Percentiles rank a stretch among this genome's conserved stretches.
phyloP scores from a whole-genome alignment of 148 eudicot species.

The Polygonum aviculare region DNA sequence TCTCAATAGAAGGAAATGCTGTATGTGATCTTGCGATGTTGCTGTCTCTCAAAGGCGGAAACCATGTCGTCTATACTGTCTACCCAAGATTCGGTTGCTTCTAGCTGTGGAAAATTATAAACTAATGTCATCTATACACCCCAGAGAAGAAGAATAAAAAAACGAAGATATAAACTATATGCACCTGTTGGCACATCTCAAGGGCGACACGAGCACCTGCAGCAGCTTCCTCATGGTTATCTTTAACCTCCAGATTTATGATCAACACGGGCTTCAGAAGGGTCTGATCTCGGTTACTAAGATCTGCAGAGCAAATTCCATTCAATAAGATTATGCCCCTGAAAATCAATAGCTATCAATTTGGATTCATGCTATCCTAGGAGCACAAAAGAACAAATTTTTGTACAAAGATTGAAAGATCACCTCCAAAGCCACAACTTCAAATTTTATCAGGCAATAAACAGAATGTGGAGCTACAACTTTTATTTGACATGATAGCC shows the following conservation, averaged over 20 bases:
- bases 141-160: too few species aligned
- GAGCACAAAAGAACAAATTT: not conserved
- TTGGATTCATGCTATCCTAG: not conserved
- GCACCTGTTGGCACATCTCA: slow-evolving; percentile 78
- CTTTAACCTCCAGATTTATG: slow-evolving; percentile 88
- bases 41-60: slow-evolving; percentile 59
- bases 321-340: not conserved
- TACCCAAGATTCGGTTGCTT: slow-evolving; percentile 74
- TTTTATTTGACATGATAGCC: not conserved
- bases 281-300: slow-evolving; percentile 65
- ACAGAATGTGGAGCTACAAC: not conserved
- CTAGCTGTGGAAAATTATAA: slow-evolving; percentile 38
- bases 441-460: not conserved
- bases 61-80: slow-evolving; percentile 68
- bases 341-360: not conserved
- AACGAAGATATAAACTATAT: slow-evolving; percentile 18
- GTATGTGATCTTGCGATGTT: slow-evolving; percentile 70
- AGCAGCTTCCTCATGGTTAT: slow-evolving; percentile 97
- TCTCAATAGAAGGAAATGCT: slow-evolving; percentile 72
- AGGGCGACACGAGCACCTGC: slow-evolving; percentile 80
- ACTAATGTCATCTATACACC: not conserved
- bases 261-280: slow-evolving; percentile 77
- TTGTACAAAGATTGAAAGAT: not conserved
- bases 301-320: slow-evolving; percentile 38
- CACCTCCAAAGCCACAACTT: not conserved